Evolutionary conservation across 2,329 filamentous ascomycete species (phyloP).

Genomic region (Diaporthe sp.): DNA sequence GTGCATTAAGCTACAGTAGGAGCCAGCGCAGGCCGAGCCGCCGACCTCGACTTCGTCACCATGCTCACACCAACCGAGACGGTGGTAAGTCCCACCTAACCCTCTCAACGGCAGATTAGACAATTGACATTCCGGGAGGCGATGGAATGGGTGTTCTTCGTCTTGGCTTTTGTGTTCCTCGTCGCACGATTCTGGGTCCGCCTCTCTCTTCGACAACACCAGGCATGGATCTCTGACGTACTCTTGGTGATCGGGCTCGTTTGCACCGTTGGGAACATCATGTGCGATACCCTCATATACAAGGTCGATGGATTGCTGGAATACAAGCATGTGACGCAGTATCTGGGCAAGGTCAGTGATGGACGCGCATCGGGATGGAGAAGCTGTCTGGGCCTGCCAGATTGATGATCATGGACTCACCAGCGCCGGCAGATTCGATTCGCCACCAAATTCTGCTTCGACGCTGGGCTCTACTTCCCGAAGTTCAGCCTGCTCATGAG

Average conservation of each 20-base stretch:
- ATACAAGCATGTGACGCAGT: slow-evolving; percentile 4
- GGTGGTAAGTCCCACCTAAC: background rate
- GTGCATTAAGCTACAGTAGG: background rate
- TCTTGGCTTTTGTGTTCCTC: slow-evolving; percentile 36
- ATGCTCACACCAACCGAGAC: slow-evolving; percentile 35
- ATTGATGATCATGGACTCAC: background rate
- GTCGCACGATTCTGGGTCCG: slow-evolving; percentile 38
- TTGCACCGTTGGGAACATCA: slow-evolving; percentile 35
- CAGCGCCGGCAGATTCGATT: slow-evolving; percentile 34
- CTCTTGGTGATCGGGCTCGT: slow-evolving; percentile 33
- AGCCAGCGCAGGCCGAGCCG: background rate
- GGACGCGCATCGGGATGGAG: background rate
- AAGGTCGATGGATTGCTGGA: slow-evolving; percentile 12
- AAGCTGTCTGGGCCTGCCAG: background rate
- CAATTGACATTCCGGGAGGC: slow-evolving; percentile 29
- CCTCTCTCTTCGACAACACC: slow-evolving; percentile 32
- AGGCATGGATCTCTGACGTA: slow-evolving; percentile 37
- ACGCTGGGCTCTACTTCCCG: slow-evolving; percentile 41
- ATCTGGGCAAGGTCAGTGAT: slow-evolving; percentile 22
- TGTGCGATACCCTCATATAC: slow-evolving; percentile 40
- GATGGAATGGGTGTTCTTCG: slow-evolving; percentile 37
- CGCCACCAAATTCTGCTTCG: slow-evolving; percentile 40
- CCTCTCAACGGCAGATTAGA: background rate
- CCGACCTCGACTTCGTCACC: background rate
- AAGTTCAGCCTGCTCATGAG: slow-evolving; percentile 39